These are phyloP conservation scores for Mucor saturninus DNA, from an alignment of 371 early-diverging fungal genomes.

Conservation along the genomic window DNA sequence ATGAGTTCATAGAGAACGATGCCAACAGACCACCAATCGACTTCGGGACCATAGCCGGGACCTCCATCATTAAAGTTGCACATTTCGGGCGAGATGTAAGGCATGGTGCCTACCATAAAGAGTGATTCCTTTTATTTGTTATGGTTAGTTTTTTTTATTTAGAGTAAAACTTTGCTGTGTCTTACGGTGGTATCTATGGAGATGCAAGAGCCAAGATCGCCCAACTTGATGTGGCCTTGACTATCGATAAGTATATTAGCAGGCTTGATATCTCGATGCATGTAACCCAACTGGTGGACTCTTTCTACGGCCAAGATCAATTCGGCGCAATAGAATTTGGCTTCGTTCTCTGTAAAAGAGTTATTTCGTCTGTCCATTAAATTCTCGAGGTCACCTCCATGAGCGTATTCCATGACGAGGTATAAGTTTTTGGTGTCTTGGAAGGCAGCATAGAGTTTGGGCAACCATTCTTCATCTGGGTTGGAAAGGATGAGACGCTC, in stretches of 20 bases:
- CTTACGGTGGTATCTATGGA: constrained; percentile 42
- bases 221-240: constrained; percentile 84
- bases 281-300: constrained; percentile 92
- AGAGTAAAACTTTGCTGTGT: constrained; percentile 9
- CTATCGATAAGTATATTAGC: constrained; percentile 81
- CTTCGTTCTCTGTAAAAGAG: constrained; percentile 83
- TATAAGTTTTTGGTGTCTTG: constrained; percentile 90
- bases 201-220: constrained; percentile 90
- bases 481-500: constrained; percentile 85
- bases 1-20: constrained; percentile 96
- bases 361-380: constrained; percentile 81
- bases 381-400: constrained; percentile 96
- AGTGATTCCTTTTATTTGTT: constrained; percentile 7
- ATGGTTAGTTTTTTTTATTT: background rate
- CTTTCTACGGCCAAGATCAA: constrained; percentile 89
- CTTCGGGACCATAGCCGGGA: constrained; percentile 87
- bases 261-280: constrained; percentile 92
- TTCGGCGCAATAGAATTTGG: constrained; percentile 96
- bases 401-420: constrained; percentile 96
- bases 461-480: constrained; percentile 81
- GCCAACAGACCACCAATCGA: constrained; percentile 99
- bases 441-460: constrained; percentile 85
- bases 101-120: constrained; percentile 86
- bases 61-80: constrained; percentile 44
- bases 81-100: constrained; percentile 96